Evolutionary conservation across 148 eudicot genomes (phyloP), one percentile per base, ranked within the genome.

Genomic region (Cornus suecica): DNA sequence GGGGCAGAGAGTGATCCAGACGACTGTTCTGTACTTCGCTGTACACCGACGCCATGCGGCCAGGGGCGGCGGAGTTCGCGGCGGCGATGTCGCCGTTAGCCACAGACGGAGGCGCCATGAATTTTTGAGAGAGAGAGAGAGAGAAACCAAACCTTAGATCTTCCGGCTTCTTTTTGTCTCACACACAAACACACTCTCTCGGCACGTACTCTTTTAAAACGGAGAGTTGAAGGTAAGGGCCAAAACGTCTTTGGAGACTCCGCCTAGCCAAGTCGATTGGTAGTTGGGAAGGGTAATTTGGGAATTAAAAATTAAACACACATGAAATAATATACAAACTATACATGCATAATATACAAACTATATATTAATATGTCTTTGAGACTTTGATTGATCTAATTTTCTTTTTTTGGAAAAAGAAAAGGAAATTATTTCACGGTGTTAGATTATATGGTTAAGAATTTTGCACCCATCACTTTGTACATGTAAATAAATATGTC

Each of bases 1-100:
- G 82, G 26, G 97, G 91, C 32, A 95, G 94, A 9, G 89, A 75
- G 75, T 95, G 90, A 42, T 91, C 90, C 65, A 95, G 87, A 9
- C 99, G 94, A 78, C 97, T 92, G 77, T 91, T 87, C 74, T 95
- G 99, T 4, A 95, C 90, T 72, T 95, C 99, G 52, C 97, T 91
- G 87, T 95, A 95, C 10, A 92, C 97, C 1, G 86, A 65, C 1
- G 91, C 75, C 61, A 80, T 63, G 23, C 94, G 91, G 28, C 93
- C 89, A 68, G 86, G 76, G 1, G 65, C 78, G 51, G 85, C 75
- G 18, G 82, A 29, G 73, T 83, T 77, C 0, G 23, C 86, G 1
- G 42, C 9, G 78, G 86, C 80, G 32, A 65, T 3, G 52, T 71
- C 82, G 30, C 82, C 81, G 77, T 90, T 89, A 14, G 85, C 76